Base-by-base conservation (phyloP, 495 filamentous ascomycete genomes). In the Oidiodendron maius region DNA sequence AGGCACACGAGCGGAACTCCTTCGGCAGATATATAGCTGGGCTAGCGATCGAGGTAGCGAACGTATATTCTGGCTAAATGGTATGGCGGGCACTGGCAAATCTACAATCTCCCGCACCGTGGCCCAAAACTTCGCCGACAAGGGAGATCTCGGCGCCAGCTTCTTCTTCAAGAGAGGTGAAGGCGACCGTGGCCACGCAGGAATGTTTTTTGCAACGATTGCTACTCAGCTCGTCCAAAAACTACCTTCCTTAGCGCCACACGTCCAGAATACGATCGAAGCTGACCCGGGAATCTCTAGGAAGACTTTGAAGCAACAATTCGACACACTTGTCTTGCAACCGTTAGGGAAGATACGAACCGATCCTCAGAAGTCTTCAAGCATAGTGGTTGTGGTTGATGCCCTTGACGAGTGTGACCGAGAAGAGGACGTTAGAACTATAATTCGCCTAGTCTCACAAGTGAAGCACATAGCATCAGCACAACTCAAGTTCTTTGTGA, bases 401-500 rank as follows among this genome's bases (percentile, higher is more conserved):
- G 55, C 56, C 0, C 47, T 59, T 17, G 56, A 59, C 40, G 48
- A 59, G 34, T 58, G 55, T 22, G 46, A 57, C 16, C 32, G 43
- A 13, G 54, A 58, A 15, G 34, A 58, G n/a, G 24, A 52, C 34
- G 32, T 57, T 36, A 40, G 10, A 18, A 40, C 8, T 2, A 40
- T 46, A 34, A 46, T 46, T 17, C 43, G 17, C 3, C 24, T 35
- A 15, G 77, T 72, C 72, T 74, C 71, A 15, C 61, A 61, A 4
- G 32, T 60, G 16, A 36, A 58, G 5, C 35, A 36, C 5, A 54
- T 71, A 3, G 4, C 21, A 45, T 45, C 43, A n/a, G 28, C 21
- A 32, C 43, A 20, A 2, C 43, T 30, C 6, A 46, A 20, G 28
- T 46, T 46, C 24, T 46, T 46, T 46, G 13, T 46, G 15, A 46